Conservation (phyloP, 164 flowering plant genomes). For the Vitis rupestris region DNA sequence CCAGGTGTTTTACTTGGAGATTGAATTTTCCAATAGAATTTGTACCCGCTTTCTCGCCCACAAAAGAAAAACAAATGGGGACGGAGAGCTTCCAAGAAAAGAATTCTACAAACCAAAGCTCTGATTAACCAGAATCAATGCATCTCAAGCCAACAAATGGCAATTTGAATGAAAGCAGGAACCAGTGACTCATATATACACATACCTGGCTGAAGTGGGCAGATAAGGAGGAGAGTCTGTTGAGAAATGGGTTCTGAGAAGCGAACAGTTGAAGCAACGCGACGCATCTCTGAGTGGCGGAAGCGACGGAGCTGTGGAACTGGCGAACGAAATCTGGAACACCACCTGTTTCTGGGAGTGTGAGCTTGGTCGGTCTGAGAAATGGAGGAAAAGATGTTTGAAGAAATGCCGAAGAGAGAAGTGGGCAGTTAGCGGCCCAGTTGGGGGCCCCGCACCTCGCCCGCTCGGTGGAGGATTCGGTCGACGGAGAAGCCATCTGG, state of each 20-base stretch:
- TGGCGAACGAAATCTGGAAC: conserved; percentile 14
- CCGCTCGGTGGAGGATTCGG: conserved; percentile 1
- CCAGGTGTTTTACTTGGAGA: no score
- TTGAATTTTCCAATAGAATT: no score
- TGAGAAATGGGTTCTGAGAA: conserved; percentile 41
- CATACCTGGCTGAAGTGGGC: conserved; percentile 17
- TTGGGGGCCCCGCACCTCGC: neutral
- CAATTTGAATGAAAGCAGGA: no score
- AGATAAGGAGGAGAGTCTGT: conserved; percentile 28
- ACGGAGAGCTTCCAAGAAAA: no score
- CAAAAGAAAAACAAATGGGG: no score
- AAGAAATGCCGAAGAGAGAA: conserved; percentile 14
- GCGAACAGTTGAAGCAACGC: conserved; percentile 25
- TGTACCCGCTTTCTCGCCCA: no score
- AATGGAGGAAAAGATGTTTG: conserved; percentile 14
- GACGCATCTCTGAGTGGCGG: conserved; percentile 33
- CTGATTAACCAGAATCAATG: no score
- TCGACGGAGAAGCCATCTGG: conserved; percentile 13
- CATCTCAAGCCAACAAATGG: no score
- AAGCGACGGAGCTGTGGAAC: conserved; percentile 27
- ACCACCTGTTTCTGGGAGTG: neutral
- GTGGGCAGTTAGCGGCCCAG: conserved; percentile 8
- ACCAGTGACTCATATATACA: no score
- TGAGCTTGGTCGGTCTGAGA: conserved; percentile 9
- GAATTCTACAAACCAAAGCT: no score